Conservation (phyloP, 2,329 filamentous ascomycete genomes). For the Trichoderma breve region DNA sequence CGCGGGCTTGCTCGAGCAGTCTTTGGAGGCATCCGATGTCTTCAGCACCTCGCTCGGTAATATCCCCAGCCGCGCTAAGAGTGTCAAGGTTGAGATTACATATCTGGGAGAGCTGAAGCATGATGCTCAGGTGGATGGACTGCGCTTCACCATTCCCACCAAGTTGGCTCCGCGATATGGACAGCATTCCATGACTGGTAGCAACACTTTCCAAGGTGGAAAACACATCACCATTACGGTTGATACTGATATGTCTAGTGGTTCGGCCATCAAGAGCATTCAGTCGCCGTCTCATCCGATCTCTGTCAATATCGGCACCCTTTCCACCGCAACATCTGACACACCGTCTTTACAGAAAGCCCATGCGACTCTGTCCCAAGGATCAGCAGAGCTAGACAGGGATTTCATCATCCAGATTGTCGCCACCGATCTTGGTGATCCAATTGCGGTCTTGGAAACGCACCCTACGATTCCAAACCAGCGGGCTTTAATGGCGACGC, state of each 20-base stretch:
- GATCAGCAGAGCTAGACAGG: slow-evolving; percentile 51
- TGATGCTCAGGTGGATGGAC: slow-evolving; percentile 64
- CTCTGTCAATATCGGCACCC: slow-evolving; percentile 61
- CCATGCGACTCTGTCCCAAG: slow-evolving; percentile 58
- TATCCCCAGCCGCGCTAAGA: slow-evolving; percentile 54
- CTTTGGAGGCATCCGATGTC: slow-evolving; percentile 58
- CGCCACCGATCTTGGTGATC: slow-evolving; percentile 58
- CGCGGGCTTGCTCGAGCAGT: slow-evolving; percentile 65
- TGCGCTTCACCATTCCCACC: slow-evolving; percentile 68
- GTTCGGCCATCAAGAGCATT: slow-evolving; percentile 57
- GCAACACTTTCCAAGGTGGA: neutral
- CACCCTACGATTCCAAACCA: slow-evolving; percentile 62
- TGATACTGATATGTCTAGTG: slow-evolving; percentile 47
- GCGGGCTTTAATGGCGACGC: slow-evolving; percentile 65
- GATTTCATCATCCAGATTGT: slow-evolving; percentile 68
- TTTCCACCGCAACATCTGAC: slow-evolving; percentile 39
- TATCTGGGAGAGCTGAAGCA: slow-evolving; percentile 72
- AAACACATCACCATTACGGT: slow-evolving; percentile 32
- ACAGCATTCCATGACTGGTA: neutral
- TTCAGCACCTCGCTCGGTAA: slow-evolving; percentile 69
- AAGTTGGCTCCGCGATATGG: slow-evolving; percentile 67
- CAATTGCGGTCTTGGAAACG: slow-evolving; percentile 63
- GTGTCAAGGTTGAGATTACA: slow-evolving; percentile 58
- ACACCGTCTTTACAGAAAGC: slow-evolving; percentile 57
- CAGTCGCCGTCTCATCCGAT: slow-evolving; percentile 68